Evolutionary conservation across 2,329 filamentous ascomycete species (phyloP).

Genomic region (Cladorrhinum sp.): DNA sequence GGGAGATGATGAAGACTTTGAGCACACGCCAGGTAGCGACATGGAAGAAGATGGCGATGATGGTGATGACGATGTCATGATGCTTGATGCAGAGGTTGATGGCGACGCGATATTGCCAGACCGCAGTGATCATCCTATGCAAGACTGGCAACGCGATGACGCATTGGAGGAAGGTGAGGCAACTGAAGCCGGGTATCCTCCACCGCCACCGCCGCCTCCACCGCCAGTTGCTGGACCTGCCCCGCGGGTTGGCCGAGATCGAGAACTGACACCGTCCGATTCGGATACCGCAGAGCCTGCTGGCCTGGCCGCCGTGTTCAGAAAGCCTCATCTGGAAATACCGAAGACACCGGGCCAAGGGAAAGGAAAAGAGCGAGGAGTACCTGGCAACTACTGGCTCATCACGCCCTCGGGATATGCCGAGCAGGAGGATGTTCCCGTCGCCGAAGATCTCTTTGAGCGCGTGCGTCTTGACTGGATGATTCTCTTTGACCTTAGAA

Average conservation of each 20-base stretch:
- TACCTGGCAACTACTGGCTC: constrained; percentile 79
- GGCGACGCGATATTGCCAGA: constrained; percentile 20
- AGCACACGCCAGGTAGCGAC: constrained; percentile 15
- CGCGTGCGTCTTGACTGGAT: constrained; percentile 90
- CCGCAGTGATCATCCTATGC: constrained; percentile 41
- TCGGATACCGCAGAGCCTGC: constrained; percentile 69
- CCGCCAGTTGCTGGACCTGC: constrained; percentile 29
- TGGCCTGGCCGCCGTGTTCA: constrained; percentile 58
- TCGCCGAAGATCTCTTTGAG: constrained; percentile 84
- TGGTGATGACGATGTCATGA: constrained; percentile 57
- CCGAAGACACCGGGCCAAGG: constrained; percentile 71
- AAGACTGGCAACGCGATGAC: constrained; percentile 56
- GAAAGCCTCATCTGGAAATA: constrained; percentile 67
- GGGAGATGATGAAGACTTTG: constrained; percentile 53
- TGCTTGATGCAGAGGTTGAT: constrained; percentile 51
- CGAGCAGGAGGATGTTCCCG: constrained; percentile 59
- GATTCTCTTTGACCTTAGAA: constrained; percentile 86
- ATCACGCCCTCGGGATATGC: constrained; percentile 71
- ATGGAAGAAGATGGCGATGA: constrained; percentile 38
- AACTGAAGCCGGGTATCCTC: constrained; percentile 71
- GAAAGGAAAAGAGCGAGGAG: constrained; percentile 39
- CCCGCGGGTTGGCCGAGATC: constrained; percentile 49
- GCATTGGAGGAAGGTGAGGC: constrained; percentile 74
- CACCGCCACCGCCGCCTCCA: constrained; percentile 61
- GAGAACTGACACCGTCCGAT: constrained; percentile 66